These are phyloP conservation scores for Achaetomiella virescens DNA, from an alignment of 495 filamentous ascomycete genomes.

Conservation along the genomic window DNA sequence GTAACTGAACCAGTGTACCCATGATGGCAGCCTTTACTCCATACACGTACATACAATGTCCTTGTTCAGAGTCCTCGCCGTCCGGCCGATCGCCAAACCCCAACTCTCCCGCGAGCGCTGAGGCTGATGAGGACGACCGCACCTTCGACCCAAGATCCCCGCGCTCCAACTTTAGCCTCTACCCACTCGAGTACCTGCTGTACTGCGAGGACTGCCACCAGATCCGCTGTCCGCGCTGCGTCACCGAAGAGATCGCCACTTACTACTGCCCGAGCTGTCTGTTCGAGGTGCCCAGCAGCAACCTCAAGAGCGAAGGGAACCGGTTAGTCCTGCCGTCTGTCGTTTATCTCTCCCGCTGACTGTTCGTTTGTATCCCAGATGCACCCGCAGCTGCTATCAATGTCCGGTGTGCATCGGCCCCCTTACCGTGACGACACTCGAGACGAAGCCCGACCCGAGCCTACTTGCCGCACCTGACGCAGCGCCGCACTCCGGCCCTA, in stretches of 20 bases:
- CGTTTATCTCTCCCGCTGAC: background rate
- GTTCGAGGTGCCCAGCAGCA: slow-evolving; percentile 88
- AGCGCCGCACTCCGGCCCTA: slow-evolving; percentile 52
- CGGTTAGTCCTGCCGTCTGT: slow-evolving; percentile 50
- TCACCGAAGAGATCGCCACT: slow-evolving; percentile 83
- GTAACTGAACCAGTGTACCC: background rate
- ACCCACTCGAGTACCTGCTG: slow-evolving; percentile 86
- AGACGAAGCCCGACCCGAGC: slow-evolving; percentile 42
- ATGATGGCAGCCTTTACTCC: slow-evolving; percentile 72
- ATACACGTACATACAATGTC: slow-evolving; percentile 88
- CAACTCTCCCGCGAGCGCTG: slow-evolving; percentile 32
- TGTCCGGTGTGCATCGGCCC: slow-evolving; percentile 86
- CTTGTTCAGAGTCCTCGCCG: slow-evolving; percentile 63
- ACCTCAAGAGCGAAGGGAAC: slow-evolving; percentile 85
- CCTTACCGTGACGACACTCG: slow-evolving; percentile 62
- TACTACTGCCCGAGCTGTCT: slow-evolving; percentile 95
- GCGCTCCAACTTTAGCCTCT: slow-evolving; percentile 81
- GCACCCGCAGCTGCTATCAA: slow-evolving; percentile 88
- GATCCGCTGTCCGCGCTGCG: slow-evolving; percentile 88
- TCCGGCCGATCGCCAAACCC: slow-evolving; percentile 36
- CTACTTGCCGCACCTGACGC: slow-evolving; percentile 35
- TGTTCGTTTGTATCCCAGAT: slow-evolving; percentile 48
- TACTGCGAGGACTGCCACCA: slow-evolving; percentile 97
- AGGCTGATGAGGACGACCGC: slow-evolving; percentile 65
- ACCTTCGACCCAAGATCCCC: slow-evolving; percentile 81